A percentile compares a stretch with the other conserved stretches of the same genome.
phyloP scores from a whole-genome alignment of 805 yeast species.

The Kurtzmaniella cleridarum region DNA sequence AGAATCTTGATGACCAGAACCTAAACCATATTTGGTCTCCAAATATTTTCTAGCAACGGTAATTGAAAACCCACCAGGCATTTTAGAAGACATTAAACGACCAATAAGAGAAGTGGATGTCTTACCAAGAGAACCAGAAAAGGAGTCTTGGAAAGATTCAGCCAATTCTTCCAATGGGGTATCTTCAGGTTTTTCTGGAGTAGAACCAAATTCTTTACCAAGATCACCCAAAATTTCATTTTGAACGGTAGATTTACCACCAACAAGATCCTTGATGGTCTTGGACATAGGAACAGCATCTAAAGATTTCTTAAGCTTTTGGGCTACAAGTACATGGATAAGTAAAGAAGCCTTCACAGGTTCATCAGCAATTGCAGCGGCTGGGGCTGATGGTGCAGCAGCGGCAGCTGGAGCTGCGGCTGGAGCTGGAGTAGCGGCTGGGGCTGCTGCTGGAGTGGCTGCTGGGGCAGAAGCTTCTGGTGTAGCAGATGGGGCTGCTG shows the following conservation, averaged over 20 bases:
- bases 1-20: constrained; percentile 90
- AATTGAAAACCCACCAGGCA: constrained; percentile 99
- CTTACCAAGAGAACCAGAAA: constrained; percentile 86
- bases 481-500: constrained; percentile 12
- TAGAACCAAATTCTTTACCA: constrained; percentile 96
- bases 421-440: constrained; percentile 48
- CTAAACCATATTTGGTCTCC: constrained; percentile 89
- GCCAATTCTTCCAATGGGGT: constrained; percentile 95
- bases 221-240: constrained; percentile 98
- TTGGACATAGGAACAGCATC: constrained; percentile 83
- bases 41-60: constrained; percentile 89
- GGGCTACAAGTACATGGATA: constrained; percentile 88
- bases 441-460: constrained; percentile 51
- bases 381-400: constrained; percentile 75
- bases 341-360: constrained; percentile 82
- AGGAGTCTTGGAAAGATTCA: constrained; percentile 88
- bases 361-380: constrained; percentile 78
- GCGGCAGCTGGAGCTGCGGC: constrained; percentile 58
- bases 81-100: constrained; percentile 89
- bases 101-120: constrained; percentile 85
- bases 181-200: constrained; percentile 99
- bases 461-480: constrained; percentile 36
- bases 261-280: constrained; percentile 94
- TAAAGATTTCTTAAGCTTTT: constrained; percentile 86
- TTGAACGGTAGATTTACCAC: constrained; percentile 98